phyloP scores from a whole-genome alignment of 2,329 filamentous ascomycete species.

The Apiospora koreana region DNA sequence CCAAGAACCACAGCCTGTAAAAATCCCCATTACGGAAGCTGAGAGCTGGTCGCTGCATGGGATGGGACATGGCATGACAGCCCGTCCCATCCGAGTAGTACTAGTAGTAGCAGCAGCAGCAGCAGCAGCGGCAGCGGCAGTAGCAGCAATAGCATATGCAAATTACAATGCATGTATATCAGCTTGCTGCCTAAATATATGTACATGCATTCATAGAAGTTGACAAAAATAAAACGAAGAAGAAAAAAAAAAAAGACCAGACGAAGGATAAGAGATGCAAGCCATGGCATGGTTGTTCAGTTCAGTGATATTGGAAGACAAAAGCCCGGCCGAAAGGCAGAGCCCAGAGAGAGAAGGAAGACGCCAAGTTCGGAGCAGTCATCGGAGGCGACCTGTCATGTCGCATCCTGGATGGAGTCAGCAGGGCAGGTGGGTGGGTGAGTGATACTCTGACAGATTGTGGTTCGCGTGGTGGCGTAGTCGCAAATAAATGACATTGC shows the following conservation, averaged over 20 bases:
- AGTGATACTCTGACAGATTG: not conserved
- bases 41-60: not conserved
- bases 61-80: too few species aligned
- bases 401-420: not conserved
- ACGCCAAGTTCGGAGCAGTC: not conserved
- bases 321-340: not conserved
- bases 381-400: not conserved
- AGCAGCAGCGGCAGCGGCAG: too few species aligned
- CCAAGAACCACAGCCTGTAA: not conserved
- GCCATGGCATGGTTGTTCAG: too few species aligned
- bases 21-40: not conserved
- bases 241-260: too few species aligned
- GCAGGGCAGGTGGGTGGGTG: not conserved
- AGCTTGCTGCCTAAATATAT: too few species aligned
- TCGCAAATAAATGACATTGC: not conserved
- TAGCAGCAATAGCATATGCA: too few species aligned
- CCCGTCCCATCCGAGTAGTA: not conserved
- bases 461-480: not conserved
- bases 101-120: too few species aligned
- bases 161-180: too few species aligned
- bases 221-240: too few species aligned
- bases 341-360: not conserved
- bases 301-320: not conserved
- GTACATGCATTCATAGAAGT: too few species aligned
- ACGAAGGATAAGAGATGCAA: too few species aligned